Conservation (phyloP, 495 filamentous ascomycete genomes). For the Trichoderma asperelloides region DNA sequence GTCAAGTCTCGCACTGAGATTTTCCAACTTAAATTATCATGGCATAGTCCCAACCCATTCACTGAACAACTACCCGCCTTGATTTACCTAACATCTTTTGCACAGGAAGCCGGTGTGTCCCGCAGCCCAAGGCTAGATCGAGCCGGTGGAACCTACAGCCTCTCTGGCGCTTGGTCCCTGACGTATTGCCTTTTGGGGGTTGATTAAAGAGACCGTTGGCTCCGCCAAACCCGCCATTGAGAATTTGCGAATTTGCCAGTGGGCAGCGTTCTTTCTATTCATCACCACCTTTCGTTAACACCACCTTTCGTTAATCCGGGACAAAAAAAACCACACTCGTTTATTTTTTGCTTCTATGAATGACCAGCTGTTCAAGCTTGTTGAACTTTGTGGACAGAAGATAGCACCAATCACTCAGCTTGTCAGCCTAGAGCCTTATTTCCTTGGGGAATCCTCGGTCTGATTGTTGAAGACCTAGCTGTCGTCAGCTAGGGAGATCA, state of each 20-base stretch:
- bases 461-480: not conserved
- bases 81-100: not conserved
- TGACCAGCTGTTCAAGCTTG: not conserved
- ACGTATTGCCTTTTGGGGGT: not conserved
- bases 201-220: not conserved
- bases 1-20: not conserved
- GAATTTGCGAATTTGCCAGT: constrained; percentile 7
- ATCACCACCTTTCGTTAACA: constrained; percentile 2
- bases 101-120: not conserved
- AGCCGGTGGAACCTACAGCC: not conserved
- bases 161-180: constrained; percentile 3
- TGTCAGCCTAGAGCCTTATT: not conserved
- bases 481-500: not conserved
- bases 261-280: not conserved
- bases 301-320: not conserved
- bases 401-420: not conserved
- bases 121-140: not conserved
- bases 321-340: not conserved
- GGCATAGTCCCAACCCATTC: not conserved
- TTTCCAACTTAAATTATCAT: not conserved
- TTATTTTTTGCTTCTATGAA: not conserved
- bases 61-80: not conserved
- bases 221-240: constrained; percentile 7
- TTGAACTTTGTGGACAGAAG: not conserved
- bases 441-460: not conserved